Percentiles rank a stretch among this genome's conserved stretches.
phyloP scores from a whole-genome alignment of 495 filamentous ascomycete genomes.

The Podospora pseudopauciseta region DNA sequence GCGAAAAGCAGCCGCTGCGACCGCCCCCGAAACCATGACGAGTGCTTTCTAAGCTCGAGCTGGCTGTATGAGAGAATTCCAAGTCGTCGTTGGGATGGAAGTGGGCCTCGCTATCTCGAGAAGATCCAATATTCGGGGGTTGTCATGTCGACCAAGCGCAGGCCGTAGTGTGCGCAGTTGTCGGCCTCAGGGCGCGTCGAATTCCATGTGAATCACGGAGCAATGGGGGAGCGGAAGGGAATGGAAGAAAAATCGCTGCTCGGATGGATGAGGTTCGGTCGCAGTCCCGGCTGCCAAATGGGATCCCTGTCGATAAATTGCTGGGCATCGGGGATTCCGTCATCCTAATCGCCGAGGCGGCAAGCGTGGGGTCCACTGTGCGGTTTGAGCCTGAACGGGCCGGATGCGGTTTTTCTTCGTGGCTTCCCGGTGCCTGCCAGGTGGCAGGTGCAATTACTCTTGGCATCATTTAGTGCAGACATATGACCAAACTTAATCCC shows the following conservation, averaged over 20 bases:
- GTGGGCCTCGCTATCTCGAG: conserved; percentile 22
- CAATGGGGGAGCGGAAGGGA: conserved; percentile 2
- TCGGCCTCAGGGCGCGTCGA: conserved; percentile 18
- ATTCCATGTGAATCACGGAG: conserved; percentile 15
- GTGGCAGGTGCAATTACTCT: background rate
- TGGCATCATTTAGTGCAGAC: background rate
- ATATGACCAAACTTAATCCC: background rate
- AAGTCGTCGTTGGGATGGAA: background rate
- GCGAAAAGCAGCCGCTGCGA: conserved; percentile 26
- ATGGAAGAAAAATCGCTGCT: conserved; percentile 20
- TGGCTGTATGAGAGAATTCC: background rate
- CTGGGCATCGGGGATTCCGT: conserved; percentile 20
- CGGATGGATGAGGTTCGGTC: conserved; percentile 16
- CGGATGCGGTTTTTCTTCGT: conserved; percentile 17
- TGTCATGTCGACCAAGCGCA: conserved; percentile 28
- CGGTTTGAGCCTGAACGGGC: conserved; percentile 7
- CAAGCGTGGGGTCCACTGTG: background rate
- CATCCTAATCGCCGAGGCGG: conserved; percentile 21
- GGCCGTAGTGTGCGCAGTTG: conserved; percentile 9
- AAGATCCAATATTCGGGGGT: conserved; percentile 2
- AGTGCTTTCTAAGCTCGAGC: conserved; percentile 6
- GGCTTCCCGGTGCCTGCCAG: background rate
- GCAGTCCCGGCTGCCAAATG: conserved; percentile 9
- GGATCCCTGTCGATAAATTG: conserved; percentile 13
- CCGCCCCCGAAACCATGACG: conserved; percentile 36